Conservation (phyloP, 108 stramenopile species). For the Nitzschia inconspicua region DNA sequence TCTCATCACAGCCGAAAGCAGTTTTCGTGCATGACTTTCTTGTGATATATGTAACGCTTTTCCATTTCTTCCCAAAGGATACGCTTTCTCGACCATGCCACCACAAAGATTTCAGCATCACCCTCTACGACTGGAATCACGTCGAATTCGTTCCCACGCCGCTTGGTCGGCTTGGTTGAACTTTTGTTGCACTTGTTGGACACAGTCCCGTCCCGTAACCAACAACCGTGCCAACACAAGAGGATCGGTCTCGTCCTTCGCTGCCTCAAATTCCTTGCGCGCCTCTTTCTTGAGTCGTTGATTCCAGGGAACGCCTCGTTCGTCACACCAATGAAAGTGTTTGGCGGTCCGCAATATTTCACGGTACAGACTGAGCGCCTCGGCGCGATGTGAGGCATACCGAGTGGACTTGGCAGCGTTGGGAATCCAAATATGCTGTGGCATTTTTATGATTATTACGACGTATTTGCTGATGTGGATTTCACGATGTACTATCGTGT, state of each 20-base stretch:
- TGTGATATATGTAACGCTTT: too few relatives aligned
- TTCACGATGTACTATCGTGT: too few relatives aligned
- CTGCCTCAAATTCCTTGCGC: slow-evolving; percentile 85
- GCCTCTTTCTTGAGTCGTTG: slow-evolving; percentile 67
- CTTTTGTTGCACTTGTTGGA: slow-evolving; percentile 85
- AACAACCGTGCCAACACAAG: slow-evolving; percentile 86
- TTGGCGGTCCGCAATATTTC: slow-evolving; percentile 86
- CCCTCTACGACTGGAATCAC: slow-evolving; percentile 38
- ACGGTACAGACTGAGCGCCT: slow-evolving; percentile 77
- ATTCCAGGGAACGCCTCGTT: slow-evolving; percentile 77
- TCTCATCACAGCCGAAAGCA: too few relatives aligned
- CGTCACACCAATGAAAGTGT: slow-evolving; percentile 87
- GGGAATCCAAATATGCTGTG: slow-evolving; percentile 47
- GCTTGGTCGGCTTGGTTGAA: slow-evolving; percentile 84
- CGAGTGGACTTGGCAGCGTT: slow-evolving; percentile 16
- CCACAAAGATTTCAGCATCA: too few relatives aligned
- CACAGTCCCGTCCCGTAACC: slow-evolving; percentile 91
- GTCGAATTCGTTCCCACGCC: slow-evolving; percentile 76
- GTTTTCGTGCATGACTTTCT: too few relatives aligned
- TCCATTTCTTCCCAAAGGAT: too few relatives aligned
- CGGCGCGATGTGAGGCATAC: slow-evolving; percentile 47
- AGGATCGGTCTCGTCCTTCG: slow-evolving; percentile 84
- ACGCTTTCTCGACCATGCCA: too few relatives aligned
- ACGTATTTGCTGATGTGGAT: too few relatives aligned
- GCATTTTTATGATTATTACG: too few relatives aligned